Evolutionary conservation across 139 green algal species (phyloP).

Genomic region (Chlamydomonas incerta): DNA sequence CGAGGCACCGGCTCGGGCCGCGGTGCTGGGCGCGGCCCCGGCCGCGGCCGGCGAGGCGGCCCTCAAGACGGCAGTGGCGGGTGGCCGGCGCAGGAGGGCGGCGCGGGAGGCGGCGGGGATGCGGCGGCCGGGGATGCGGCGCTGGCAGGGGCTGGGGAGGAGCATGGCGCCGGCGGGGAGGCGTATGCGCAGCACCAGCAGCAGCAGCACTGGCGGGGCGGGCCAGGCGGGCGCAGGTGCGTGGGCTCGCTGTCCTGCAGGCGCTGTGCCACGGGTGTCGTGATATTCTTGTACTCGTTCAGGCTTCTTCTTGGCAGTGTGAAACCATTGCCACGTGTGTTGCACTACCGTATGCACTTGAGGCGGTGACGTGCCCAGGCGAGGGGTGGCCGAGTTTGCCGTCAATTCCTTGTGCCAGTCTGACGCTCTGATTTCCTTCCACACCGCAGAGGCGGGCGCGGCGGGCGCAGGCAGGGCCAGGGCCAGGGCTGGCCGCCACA

Average conservation of each 20-base stretch:
- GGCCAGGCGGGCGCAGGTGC: background rate
- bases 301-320: no score
- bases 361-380: no score
- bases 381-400: no score
- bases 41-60: background rate
- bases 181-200: background rate
- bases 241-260: no score
- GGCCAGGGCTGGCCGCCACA: no score
- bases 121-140: background rate
- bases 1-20: background rate
- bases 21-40: background rate
- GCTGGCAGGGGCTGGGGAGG: background rate
- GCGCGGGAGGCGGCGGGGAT: background rate
- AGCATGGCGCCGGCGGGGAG: background rate
- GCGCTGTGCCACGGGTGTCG: no score
- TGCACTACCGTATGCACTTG: no score
- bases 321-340: no score
- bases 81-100: background rate
- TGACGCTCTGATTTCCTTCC: no score
- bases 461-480: no score
- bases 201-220: background rate
- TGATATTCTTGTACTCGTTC: no score
- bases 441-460: background rate
- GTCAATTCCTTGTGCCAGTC: no score
- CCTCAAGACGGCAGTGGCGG: background rate